Percentiles rank a stretch among this genome's conserved stretches.
Evolutionary conservation across 768 basidiomycete species (phyloP).

Genomic region (Suillus occidentalis): DNA sequence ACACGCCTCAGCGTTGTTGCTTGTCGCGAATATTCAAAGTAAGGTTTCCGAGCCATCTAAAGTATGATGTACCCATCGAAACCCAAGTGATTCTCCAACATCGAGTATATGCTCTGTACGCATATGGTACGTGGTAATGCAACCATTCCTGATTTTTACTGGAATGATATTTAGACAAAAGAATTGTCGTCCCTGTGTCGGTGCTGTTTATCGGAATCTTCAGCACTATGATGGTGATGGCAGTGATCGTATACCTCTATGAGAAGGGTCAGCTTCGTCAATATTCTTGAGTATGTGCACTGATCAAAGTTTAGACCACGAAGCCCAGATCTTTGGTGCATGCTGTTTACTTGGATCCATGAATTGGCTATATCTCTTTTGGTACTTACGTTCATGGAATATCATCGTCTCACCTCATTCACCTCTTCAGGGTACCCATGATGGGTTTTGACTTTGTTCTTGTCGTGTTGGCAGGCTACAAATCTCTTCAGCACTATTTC

Average conservation of each 20-base stretch:
- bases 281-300: not conserved
- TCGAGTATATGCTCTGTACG: constrained; percentile 7
- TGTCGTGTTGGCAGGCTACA: constrained; percentile 8
- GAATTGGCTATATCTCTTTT: constrained; percentile 10
- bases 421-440: constrained; percentile 4
- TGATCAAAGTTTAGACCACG: not conserved
- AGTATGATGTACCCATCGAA: not conserved
- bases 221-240: constrained; percentile 6
- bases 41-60: not conserved
- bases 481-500: constrained; percentile 10
- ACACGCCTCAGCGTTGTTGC: not conserved
- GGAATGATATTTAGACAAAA: constrained; percentile 1
- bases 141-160: too few species aligned
- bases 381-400: not conserved
- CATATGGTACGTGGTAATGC: constrained; percentile 2
- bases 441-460: constrained; percentile 11
- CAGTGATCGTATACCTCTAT: not conserved
- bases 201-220: constrained; percentile 3
- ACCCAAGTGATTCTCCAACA: constrained; percentile 7
- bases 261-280: not conserved
- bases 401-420: not conserved
- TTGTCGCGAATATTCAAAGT: constrained; percentile 9
- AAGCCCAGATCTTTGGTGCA: constrained; percentile 2
- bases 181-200: constrained; percentile 5
- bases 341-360: constrained; percentile 1